Base-by-base conservation (phyloP, 192 early-diverging fungal genomes). In the Umbelopsis ramanniana region DNA sequence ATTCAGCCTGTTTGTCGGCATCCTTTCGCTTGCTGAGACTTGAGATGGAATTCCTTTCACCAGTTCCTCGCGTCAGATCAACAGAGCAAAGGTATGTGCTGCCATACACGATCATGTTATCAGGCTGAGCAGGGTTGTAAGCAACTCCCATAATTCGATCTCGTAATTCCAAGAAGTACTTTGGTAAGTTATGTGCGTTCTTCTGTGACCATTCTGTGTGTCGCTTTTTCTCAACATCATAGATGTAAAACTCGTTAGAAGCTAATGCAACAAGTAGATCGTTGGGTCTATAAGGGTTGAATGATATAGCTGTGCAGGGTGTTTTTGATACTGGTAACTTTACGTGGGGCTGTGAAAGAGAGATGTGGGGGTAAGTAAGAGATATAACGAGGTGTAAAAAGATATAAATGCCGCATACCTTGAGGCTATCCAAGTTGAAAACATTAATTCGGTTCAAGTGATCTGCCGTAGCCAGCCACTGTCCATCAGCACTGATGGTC, bases 391-490 rank as follows among this genome's bases (percentile, higher is more conserved):
- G 10, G 15, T 63, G 8, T 0, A 37, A 19, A n/a, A 15, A 0
- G 15, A 1, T 15, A 19, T 1, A 50, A 3, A 50, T 50, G 17
- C 5, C 17, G 6, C 70, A 71, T 82, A 93, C 92, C 86, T 85
- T 83, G 52, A 89, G 70, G 53, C 83, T 84, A 68, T 93, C 89
- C 35, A 97, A 63, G 68, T 91, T 90, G 40, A 88, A 93, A 9
- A 96, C 86, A 69, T 89, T 83, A 43, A 96, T 89, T 33, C 87
- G 77, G 70, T 91, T 92, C 7, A 82, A 77, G 70, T 87, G 77
- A 80, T 96, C 96, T 17, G 89, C 92, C 21, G 90, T 90, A 12
- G 91, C 93, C 26, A 99, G 76, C 88, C 91, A 96, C 67, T 89
- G 86, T 43, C 89, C 92, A 78, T 95, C 93, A 4, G 74, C 76